A percentile compares a stretch with the other conserved stretches of the same genome.
phyloP scores from a whole-genome alignment of 805 yeast genomes.

The Candida parachauliodes region DNA sequence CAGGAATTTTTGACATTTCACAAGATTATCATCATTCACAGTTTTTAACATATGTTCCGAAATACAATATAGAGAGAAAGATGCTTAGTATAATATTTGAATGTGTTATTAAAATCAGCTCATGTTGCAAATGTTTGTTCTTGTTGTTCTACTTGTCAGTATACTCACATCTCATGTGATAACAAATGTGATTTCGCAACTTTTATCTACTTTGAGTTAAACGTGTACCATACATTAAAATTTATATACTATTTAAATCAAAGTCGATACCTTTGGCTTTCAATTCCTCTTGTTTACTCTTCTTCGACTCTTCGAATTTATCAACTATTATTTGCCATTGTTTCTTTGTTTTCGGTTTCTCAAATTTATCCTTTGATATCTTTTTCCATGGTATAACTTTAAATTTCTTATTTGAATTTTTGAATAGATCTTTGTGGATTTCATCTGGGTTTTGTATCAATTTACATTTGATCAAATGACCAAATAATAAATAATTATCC shows the following conservation, averaged over 20 bases:
- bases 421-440: conserved; percentile 56
- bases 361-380: conserved; percentile 50
- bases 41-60: no score
- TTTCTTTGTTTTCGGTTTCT: conserved; percentile 52
- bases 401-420: conserved; percentile 52
- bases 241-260: conserved; percentile 21
- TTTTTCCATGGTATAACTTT: conserved; percentile 58
- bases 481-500: conserved; percentile 89
- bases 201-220: conserved; percentile 1
- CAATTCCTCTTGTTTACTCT: conserved; percentile 47
- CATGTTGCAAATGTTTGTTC: no score
- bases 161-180: no score
- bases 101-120: no score
- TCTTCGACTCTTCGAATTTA: conserved; percentile 39
- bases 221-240: no score
- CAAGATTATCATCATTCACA: no score
- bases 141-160: no score
- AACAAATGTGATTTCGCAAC: background rate
- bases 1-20: no score
- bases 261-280: conserved; percentile 58
- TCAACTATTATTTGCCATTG: conserved; percentile 54
- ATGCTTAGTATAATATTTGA: no score
- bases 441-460: conserved; percentile 42
- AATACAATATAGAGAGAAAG: no score
- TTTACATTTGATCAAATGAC: conserved; percentile 71